Conservation (phyloP, 2,329 filamentous ascomycete species). For the Aspergillus neoniger region DNA sequence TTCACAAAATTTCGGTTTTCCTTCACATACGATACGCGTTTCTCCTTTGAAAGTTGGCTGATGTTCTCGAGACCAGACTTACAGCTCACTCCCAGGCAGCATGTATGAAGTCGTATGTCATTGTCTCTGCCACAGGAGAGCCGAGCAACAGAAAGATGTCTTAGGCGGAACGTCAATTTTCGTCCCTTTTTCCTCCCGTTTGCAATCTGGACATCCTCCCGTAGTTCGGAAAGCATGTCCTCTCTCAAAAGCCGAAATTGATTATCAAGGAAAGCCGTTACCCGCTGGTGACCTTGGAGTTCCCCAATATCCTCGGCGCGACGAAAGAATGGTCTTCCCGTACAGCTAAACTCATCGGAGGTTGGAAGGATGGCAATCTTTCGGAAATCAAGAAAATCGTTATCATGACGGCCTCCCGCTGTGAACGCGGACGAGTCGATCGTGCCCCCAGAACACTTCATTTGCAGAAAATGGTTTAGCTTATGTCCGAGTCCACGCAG, state of each 20-base stretch:
- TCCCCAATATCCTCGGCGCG: conserved; percentile 54
- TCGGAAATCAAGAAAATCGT: conserved; percentile 65
- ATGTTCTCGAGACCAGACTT: conserved; percentile 19
- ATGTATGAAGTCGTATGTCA: background rate
- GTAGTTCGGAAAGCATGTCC: conserved; percentile 68
- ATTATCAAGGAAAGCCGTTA: conserved; percentile 63
- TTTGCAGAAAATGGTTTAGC: conserved; percentile 43
- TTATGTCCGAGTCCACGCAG: conserved; percentile 43
- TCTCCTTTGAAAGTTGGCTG: background rate
- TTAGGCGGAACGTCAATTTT: conserved; percentile 28
- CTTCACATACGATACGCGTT: conserved; percentile 50
- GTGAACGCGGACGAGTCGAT: conserved; percentile 2
- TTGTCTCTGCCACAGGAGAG: background rate
- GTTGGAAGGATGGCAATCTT: conserved; percentile 67
- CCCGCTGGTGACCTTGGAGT: conserved; percentile 38
- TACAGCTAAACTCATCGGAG: conserved; percentile 61
- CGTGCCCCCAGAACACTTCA: conserved; percentile 22
- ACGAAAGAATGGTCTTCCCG: conserved; percentile 57
- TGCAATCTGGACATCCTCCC: conserved; percentile 60
- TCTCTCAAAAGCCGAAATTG: conserved; percentile 72
- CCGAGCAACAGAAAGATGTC: background rate
- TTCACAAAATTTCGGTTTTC: conserved; percentile 56
- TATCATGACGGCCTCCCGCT: conserved; percentile 72
- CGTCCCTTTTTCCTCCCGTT: conserved; percentile 52
- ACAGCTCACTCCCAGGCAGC: background rate